A percentile compares a stretch with the other conserved stretches of the same genome.
These are phyloP conservation scores for Suhomyces sp. DNA, from an alignment of 805 yeast genomes.

Conservation along the genomic window DNA sequence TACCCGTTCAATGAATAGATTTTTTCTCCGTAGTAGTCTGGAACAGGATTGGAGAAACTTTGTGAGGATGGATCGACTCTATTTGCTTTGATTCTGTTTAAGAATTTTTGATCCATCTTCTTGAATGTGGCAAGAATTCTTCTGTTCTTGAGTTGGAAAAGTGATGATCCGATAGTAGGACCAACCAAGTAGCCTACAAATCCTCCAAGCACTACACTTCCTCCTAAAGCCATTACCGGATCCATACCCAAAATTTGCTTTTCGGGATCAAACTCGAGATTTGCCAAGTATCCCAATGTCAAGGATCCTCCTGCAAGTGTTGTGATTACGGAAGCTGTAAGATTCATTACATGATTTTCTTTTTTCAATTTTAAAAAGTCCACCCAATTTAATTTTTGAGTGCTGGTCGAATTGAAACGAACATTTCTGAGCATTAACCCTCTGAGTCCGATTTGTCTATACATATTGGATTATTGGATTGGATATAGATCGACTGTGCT, in stretches of 20 bases:
- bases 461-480: background rate
- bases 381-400: conserved; percentile 59
- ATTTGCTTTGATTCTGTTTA: conserved; percentile 68
- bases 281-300: conserved; percentile 76
- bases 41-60: conserved; percentile 89
- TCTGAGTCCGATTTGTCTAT: conserved; percentile 3
- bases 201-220: conserved; percentile 69
- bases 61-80: conserved; percentile 92
- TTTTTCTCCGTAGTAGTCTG: conserved; percentile 98
- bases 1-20: conserved; percentile 82
- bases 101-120: conserved; percentile 67
- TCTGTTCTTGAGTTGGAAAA: conserved; percentile 59
- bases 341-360: conserved; percentile 67
- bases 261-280: conserved; percentile 83
- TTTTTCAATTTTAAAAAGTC: conserved; percentile 75
- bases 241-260: conserved; percentile 85
- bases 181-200: conserved; percentile 79
- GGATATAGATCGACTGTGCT: background rate
- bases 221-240: conserved; percentile 76
- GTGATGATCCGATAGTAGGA: conserved; percentile 68
- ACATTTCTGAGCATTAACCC: conserved; percentile 1
- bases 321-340: conserved; percentile 64
- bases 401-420: conserved; percentile 23
- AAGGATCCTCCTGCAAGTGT: conserved; percentile 61
- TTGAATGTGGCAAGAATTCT: conserved; percentile 46